Evolutionary conservation across 2,329 filamentous ascomycete genomes (phyloP), one percentile per base, ranked within the genome.

Genomic region (Colletotrichum lini): DNA sequence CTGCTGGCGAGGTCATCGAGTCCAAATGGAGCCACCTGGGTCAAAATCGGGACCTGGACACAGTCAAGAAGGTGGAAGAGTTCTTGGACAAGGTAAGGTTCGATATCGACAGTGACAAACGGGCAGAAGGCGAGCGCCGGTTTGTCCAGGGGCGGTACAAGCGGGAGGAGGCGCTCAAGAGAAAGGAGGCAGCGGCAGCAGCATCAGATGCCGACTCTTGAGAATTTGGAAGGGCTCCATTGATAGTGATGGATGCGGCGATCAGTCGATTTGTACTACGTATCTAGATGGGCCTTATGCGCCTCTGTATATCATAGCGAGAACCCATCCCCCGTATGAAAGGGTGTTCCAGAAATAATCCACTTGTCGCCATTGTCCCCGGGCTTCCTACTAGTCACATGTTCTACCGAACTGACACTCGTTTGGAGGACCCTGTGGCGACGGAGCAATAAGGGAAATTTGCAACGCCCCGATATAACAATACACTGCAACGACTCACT

Each of bases 11-110:
- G 16, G 79, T 82, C n/a, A 76, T 88, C 45, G 83, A 87, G 49
- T 77, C 82, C 7, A 85, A 87, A 76, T 91, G 89, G 87, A 80
- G 84, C 23, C 84, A 89, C 67, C 81, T 92, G 18, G 89, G 86
- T 18, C 85, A 88, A 74, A 84, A 84, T 73, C 86, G 85, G 77
- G 81, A 82, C 21, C 76, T 85, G 16, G 84, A 85, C 45, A 87
- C 85, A 8, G 82, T 87, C 8, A 84, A 89, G 72, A 87, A 89
- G 78, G 84, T 90, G 26, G 85, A 90, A 76, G 87, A 91, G 77
- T 78, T 90, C 45, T 81, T 92, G 65, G 86, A 84, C 65, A 84
- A 81, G 68, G 84, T 89, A 76, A 85, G 85, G 67, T 86, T 86
- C 75, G 84, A 79, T 21, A 59, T 45, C 40, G 65, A 72, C 47